Conservation (phyloP, 2,329 filamentous ascomycete genomes). For the Boeremia exigua region DNA sequence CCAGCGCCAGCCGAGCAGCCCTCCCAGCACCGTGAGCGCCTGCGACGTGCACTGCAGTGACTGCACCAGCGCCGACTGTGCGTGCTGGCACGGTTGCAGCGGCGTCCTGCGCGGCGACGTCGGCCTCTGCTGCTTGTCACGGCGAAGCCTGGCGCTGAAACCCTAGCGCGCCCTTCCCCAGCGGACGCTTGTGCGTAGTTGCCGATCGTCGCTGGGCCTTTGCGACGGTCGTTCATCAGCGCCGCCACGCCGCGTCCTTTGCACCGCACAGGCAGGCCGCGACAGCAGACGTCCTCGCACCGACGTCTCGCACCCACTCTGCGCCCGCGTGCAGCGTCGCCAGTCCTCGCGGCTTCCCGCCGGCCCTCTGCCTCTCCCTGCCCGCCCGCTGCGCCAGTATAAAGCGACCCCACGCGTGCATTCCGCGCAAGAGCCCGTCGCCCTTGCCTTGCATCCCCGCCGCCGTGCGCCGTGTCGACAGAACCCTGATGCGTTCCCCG, state of each 20-base stretch:
- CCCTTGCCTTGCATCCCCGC: slow-evolving; percentile 47
- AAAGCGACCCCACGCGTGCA: slow-evolving; percentile 14
- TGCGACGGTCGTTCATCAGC: slow-evolving; percentile 2
- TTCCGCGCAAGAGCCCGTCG: slow-evolving; percentile 20
- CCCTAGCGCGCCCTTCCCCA: slow-evolving; percentile 26
- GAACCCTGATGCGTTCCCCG: slow-evolving; percentile 49
- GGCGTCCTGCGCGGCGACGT: not conserved
- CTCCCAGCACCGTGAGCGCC: not conserved
- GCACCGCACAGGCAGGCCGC: slow-evolving; percentile 3
- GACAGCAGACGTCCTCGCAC: not conserved
- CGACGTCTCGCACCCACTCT: not conserved
- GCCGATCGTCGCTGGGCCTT: slow-evolving; percentile 22
- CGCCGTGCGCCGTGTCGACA: slow-evolving; percentile 21
- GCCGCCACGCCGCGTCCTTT: not conserved
- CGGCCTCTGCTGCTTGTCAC: not conserved
- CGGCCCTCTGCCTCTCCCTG: not conserved
- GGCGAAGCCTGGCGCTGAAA: slow-evolving; percentile 4
- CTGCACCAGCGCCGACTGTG: not conserved
- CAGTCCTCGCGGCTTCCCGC: not conserved
- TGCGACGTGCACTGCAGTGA: not conserved
- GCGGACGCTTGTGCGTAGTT: slow-evolving; percentile 27
- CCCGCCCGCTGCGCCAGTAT: not conserved
- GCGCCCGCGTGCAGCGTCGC: not conserved
- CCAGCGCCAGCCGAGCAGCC: slow-evolving; percentile 5
- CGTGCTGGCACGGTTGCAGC: not conserved